These are phyloP conservation scores for Phytophthora brassicae DNA, from an alignment of 352 stramenopile species.

Conservation along the genomic window DNA sequence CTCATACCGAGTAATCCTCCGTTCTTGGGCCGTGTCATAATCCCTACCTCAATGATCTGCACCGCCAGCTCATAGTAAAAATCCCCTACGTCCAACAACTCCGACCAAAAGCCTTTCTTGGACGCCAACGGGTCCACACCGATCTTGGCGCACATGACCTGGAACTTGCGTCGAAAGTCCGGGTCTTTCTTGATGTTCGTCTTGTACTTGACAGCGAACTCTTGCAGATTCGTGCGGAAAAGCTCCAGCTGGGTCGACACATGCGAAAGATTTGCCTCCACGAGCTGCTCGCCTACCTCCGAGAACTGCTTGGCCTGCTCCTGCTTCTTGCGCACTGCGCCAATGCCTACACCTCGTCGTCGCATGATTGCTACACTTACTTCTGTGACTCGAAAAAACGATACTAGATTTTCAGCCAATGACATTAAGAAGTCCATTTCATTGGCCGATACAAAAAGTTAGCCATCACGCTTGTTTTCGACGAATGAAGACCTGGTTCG, in stretches of 20 bases:
- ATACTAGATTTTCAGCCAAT: slow-evolving; percentile 11
- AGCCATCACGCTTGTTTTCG: slow-evolving; percentile 41
- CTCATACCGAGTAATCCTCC: slow-evolving; percentile 82
- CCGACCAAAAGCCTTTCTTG: slow-evolving; percentile 98
- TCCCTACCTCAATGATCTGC: slow-evolving; percentile 98
- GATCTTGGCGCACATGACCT: slow-evolving; percentile 96
- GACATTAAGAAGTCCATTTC: background rate
- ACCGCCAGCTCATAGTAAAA: slow-evolving; percentile 99
- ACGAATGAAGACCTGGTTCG: slow-evolving; percentile 61
- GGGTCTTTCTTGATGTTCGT: slow-evolving; percentile 95
- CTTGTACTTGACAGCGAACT: slow-evolving; percentile 95
- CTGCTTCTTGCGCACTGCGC: slow-evolving; percentile 87
- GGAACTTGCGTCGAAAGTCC: slow-evolving; percentile 93
- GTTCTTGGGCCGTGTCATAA: slow-evolving; percentile 91
- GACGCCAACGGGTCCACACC: slow-evolving; percentile 97
- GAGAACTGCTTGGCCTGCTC: slow-evolving; percentile 87
- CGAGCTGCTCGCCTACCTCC: slow-evolving; percentile 80
- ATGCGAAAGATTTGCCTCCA: slow-evolving; percentile 78
- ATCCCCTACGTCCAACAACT: slow-evolving; percentile 96
- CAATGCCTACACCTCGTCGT: slow-evolving; percentile 80
- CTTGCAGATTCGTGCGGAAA: slow-evolving; percentile 91
- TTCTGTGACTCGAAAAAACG: too few species aligned
- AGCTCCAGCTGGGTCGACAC: slow-evolving; percentile 84
- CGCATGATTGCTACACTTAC: slow-evolving; percentile 39
- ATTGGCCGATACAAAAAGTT: slow-evolving; percentile 22